These are phyloP conservation scores for Massariosphaeria phaeospora DNA, from an alignment of 495 filamentous ascomycete species.

Conservation along the genomic window DNA sequence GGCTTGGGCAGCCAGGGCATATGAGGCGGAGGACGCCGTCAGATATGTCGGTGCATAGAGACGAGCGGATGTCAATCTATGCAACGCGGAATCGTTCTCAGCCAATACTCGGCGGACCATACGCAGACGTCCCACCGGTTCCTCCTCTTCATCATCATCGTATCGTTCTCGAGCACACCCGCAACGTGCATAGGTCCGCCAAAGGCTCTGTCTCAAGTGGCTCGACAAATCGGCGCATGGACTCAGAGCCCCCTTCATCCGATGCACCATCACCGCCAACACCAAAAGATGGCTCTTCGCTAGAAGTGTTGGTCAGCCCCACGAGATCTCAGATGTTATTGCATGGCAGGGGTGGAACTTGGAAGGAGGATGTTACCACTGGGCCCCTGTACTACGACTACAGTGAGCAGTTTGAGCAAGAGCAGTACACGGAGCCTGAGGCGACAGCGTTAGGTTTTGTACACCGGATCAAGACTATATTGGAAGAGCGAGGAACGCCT, in stretches of 20 bases:
- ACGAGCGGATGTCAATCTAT: slow-evolving; percentile 7
- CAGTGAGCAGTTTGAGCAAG: slow-evolving; percentile 31
- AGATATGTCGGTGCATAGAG: slow-evolving; percentile 11
- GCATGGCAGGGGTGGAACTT: neutral
- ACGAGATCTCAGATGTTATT: slow-evolving; percentile 9
- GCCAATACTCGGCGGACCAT: neutral
- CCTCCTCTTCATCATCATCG: slow-evolving; percentile 15
- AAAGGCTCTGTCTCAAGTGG: slow-evolving; percentile 22
- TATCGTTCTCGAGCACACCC: slow-evolving; percentile 8
- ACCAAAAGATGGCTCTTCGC: slow-evolving; percentile 31
- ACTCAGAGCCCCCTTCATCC: slow-evolving; percentile 35
- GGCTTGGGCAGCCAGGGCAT: neutral
- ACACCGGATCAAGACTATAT: slow-evolving; percentile 27
- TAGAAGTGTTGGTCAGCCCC: slow-evolving; percentile 32
- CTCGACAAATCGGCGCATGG: slow-evolving; percentile 21
- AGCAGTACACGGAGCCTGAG: slow-evolving; percentile 10
- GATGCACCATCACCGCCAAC: slow-evolving; percentile 37
- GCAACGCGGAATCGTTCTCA: slow-evolving; percentile 4
- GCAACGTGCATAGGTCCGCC: slow-evolving; percentile 9
- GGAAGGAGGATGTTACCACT: slow-evolving; percentile 1
- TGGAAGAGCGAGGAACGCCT: slow-evolving; percentile 22
- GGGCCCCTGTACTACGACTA: slow-evolving; percentile 30
- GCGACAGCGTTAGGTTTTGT: slow-evolving; percentile 16
- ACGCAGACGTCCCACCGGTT: slow-evolving; percentile 6
- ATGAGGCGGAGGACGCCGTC: slow-evolving; percentile 10